These are phyloP conservation scores for Parastagonospora avenae DNA, from an alignment of 2,329 filamentous ascomycete species.

Conservation along the genomic window DNA sequence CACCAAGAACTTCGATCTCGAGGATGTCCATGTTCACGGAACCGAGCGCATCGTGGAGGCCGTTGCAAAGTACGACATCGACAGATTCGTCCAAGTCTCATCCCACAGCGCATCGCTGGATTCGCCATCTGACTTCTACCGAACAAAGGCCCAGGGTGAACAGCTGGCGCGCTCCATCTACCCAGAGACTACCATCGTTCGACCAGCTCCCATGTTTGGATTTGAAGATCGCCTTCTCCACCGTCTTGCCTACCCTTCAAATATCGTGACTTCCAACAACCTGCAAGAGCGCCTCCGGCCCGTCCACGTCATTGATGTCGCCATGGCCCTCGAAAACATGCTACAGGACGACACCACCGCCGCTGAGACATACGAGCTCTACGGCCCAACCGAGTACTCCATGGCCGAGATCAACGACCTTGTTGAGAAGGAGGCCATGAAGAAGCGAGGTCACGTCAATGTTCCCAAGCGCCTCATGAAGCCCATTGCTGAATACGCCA, in stretches of 20 bases:
- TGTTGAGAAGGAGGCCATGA: slow-evolving; percentile 91
- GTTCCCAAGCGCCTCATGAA: slow-evolving; percentile 81
- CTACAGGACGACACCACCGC: slow-evolving; percentile 88
- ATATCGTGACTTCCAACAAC: slow-evolving; percentile 88
- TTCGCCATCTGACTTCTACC: slow-evolving; percentile 86
- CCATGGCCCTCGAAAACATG: slow-evolving; percentile 85
- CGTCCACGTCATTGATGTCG: slow-evolving; percentile 92
- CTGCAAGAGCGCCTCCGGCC: slow-evolving; percentile 91
- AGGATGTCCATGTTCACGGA: slow-evolving; percentile 92
- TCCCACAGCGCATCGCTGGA: slow-evolving; percentile 85
- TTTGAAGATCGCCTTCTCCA: slow-evolving; percentile 93
- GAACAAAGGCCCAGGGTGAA: slow-evolving; percentile 88
- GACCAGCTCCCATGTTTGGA: slow-evolving; percentile 91
- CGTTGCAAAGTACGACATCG: slow-evolving; percentile 96
- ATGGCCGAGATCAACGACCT: slow-evolving; percentile 84
- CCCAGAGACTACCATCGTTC: slow-evolving; percentile 95
- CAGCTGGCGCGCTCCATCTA: slow-evolving; percentile 84
- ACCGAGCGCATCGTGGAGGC: slow-evolving; percentile 91
- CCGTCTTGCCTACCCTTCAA: slow-evolving; percentile 78
- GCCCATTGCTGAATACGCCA: slow-evolving; percentile 74
- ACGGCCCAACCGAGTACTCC: slow-evolving; percentile 90
- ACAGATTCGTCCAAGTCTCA: slow-evolving; percentile 95
- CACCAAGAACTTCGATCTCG: slow-evolving; percentile 95
- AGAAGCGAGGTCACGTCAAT: slow-evolving; percentile 88
- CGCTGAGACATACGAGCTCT: slow-evolving; percentile 90